Base-by-base conservation (phyloP, 768 basidiomycete genomes). In the Termitomyces sp. region DNA sequence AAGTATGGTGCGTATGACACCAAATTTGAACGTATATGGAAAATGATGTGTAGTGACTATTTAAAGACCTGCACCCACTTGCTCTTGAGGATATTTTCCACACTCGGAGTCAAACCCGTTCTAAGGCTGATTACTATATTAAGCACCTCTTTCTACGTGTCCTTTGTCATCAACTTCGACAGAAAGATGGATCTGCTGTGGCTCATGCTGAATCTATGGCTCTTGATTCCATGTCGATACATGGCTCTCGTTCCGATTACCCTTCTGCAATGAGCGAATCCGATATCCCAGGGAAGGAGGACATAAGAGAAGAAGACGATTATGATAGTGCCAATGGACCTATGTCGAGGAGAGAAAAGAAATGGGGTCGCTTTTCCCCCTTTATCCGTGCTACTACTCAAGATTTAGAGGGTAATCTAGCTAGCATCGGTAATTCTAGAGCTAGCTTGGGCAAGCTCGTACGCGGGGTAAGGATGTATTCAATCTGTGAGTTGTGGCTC, bases 111-210 rank as follows among this genome's bases (percentile, higher is more conserved):
- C 77, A 79, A 37, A 77, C 73, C 30, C 79, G 85, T 48, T 87
- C 86, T 7, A 85, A 89, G 68, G 79, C 78, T 11, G 87, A 89
- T 64, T 90, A 89, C 65, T 91, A 86, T 69, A 59, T 68, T 15
- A 76, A 80, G 56, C 88, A 90, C 63, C 78, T 91, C 21, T 91
- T 90, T 72, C 70, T 89, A 38, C 81, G 84, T 19, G 71, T 88
- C 35, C 75, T 91, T 23, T 81, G 81, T 59, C 89, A 91, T 63
- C 75, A 83, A 46, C 73, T 89, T 28, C 67, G 64, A 6, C 69
- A 70, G 41, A 55, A 63, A 17, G 71, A 75, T 19, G 70, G 69
- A 26, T 14, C 35, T 19, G 35, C 57, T 21, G 38, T 56, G 14
- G 40, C 50, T 15, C 21, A 4, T 50, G 19, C 35, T 41, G 56